Base-by-base conservation (phyloP, 2,329 filamentous ascomycete genomes). In the Daldinia eschscholtzii region DNA sequence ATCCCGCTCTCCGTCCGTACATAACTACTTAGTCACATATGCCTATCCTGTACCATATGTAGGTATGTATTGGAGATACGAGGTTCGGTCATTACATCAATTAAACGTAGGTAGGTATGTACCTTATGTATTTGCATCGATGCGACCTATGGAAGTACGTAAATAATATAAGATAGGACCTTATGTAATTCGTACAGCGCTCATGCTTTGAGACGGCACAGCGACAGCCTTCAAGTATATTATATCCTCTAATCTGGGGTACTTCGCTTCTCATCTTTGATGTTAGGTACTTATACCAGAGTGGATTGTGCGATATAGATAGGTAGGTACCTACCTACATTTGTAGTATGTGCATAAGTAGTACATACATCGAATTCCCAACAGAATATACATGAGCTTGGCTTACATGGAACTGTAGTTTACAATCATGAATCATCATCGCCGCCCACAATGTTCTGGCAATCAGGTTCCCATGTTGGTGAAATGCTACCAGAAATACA, bases 391-490 rank as follows among this genome's bases (percentile, higher is more conserved):
- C 53, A 46, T 35, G 35, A 7, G 4, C 41, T 59, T 55, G 37
- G 23, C 41, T 48, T 12, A 48, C 9, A 39, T 13, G 23, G 12
- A n/a, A n/a, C n/a, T 9, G 41, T 10, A 30, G 13, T 15, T 6
- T 12, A 2, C 44, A 18, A 52, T 68, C 66, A 68, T 68, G 62
- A 68, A 61, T 68, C 66, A 68, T 65, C 62, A 63, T 20, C 13
- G 13, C 35, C 3, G 6, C 53, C 7, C 20, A 42, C 9, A 18
- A 4, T 26, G 4, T 26, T 39, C 4, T 39, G 35, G 13, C 35
- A 39, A 4, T 39, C 2, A 39, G 13, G 4, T 39, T 28, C 15
- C 23, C 30, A 53, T 20, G 30, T 12, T 20, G 41, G 44, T 9
- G 13, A 13, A 13, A 26, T 26, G 10, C 6, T 28, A 18, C n/a